phyloP scores from a whole-genome alignment of 2,329 filamentous ascomycete species.

The Clonostachys rosea region DNA sequence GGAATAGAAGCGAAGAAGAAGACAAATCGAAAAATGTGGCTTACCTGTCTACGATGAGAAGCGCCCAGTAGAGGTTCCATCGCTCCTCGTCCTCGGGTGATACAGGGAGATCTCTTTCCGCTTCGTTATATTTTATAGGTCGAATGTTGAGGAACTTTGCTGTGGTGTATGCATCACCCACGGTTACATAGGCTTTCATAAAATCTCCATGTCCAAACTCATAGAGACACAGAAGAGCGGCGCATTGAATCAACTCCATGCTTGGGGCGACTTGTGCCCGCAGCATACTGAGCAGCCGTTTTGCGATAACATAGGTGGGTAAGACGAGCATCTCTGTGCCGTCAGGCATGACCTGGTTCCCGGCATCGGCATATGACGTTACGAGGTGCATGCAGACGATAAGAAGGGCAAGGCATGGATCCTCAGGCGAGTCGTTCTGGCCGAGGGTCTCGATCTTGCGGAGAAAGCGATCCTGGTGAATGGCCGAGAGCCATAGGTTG shows the following conservation, averaged over 20 bases:
- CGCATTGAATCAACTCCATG: conserved; percentile 33
- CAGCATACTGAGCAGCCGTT: conserved; percentile 27
- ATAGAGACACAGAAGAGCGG: conserved; percentile 32
- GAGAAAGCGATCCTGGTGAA: conserved; percentile 31
- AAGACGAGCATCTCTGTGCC: conserved; percentile 31
- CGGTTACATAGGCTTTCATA: conserved; percentile 32
- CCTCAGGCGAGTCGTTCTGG: conserved; percentile 10
- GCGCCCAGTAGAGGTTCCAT: conserved; percentile 34
- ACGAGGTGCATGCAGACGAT: conserved; percentile 36
- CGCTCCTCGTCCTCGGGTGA: conserved; percentile 28
- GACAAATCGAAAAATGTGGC: conserved; percentile 5
- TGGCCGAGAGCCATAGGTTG: conserved; percentile 33
- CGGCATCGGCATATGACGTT: conserved; percentile 29
- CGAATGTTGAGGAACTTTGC: conserved; percentile 25
- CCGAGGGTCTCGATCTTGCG: conserved; percentile 17
- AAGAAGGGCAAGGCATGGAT: conserved; percentile 27
- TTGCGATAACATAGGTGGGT: conserved; percentile 29
- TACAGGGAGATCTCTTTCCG: conserved; percentile 16
- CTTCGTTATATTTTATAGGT: conserved; percentile 27
- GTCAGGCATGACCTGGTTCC: conserved; percentile 17
- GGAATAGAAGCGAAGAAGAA: background rate
- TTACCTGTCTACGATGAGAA: conserved; percentile 38
- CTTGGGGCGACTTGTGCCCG: conserved; percentile 25
- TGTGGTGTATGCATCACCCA: conserved; percentile 32
- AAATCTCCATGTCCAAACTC: conserved; percentile 38